Evolutionary conservation across 2,329 filamentous ascomycete genomes (phyloP).

Genomic region (Trichophyton equinum): DNA sequence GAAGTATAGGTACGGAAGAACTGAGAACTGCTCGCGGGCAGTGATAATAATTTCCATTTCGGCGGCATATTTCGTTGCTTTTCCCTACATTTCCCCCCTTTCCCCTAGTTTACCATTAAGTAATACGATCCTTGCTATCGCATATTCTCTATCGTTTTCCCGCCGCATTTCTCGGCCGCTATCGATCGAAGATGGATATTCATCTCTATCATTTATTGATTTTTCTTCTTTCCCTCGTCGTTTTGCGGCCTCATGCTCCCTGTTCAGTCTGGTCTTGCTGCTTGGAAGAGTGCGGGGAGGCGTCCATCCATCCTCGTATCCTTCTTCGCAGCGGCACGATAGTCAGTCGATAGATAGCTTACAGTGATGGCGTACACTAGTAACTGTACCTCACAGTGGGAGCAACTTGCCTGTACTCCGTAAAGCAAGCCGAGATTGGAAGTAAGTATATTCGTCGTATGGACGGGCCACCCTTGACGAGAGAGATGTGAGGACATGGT

Average conservation of each 20-base stretch:
- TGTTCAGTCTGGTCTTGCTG: background rate
- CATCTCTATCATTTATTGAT: background rate
- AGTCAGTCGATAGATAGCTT: background rate
- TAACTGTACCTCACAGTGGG: background rate
- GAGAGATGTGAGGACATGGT: background rate
- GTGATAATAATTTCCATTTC: background rate
- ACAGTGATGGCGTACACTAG: background rate
- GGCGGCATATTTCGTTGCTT: background rate
- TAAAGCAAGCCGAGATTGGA: background rate
- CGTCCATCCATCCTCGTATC: constrained; percentile 3
- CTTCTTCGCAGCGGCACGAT: background rate
- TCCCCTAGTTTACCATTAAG: background rate
- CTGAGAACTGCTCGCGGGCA: background rate
- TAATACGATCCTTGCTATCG: background rate
- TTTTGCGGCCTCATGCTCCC: background rate
- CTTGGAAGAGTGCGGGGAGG: background rate
- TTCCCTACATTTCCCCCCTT: background rate
- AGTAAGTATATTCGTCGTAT: background rate
- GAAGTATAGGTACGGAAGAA: background rate
- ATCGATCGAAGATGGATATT: background rate
- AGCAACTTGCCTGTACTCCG: background rate
- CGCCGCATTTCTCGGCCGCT: background rate
- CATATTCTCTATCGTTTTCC: background rate
- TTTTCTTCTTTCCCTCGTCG: background rate
- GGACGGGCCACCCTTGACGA: background rate